Percentiles rank a stretch among this genome's conserved stretches.
These are phyloP conservation scores for Apostasia ramifera DNA, from an alignment of 106 monocot species.

Conservation along the genomic window DNA sequence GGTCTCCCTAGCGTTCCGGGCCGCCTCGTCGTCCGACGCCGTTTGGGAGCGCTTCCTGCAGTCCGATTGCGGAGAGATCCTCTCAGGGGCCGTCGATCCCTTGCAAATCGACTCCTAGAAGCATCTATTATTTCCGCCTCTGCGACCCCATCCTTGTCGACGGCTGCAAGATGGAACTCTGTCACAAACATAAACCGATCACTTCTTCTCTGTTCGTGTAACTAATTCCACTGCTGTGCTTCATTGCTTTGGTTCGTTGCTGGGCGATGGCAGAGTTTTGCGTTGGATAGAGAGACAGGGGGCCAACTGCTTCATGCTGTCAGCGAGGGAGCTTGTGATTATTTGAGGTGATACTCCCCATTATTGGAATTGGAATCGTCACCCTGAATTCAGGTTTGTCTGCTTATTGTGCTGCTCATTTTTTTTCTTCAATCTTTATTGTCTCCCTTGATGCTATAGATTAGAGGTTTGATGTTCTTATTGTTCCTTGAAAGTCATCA, in stretches of 20 bases:
- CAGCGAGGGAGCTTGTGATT: conserved; percentile 35
- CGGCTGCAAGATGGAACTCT: conserved; percentile 25
- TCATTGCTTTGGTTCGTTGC: background rate
- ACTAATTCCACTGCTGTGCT: background rate
- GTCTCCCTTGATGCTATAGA: too few species aligned
- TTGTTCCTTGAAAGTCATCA: too few species aligned
- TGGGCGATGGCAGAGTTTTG: conserved; percentile 28
- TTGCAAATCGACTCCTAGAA: conserved; percentile 1
- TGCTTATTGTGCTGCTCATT: too few species aligned
- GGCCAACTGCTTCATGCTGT: conserved; percentile 45
- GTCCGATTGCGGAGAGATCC: conserved; percentile 17
- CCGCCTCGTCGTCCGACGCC: conserved; percentile 26
- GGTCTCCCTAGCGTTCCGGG: conserved; percentile 16
- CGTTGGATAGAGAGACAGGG: conserved; percentile 44
- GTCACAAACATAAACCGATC: too few species aligned
- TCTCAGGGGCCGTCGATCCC: conserved; percentile 12
- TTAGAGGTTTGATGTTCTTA: too few species aligned
- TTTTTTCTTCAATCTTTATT: too few species aligned
- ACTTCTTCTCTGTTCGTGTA: background rate
- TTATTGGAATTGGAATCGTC: conserved; percentile 32
- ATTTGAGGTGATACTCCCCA: conserved; percentile 34
- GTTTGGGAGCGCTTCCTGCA: conserved; percentile 30
- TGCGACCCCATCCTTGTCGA: conserved; percentile 37
- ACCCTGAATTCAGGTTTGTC: too few species aligned
- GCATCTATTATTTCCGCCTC: conserved; percentile 9